Percentiles rank a stretch among this genome's conserved stretches.
Conservation (phyloP, 495 filamentous ascomycete genomes). For the Penicillium goetzii region DNA sequence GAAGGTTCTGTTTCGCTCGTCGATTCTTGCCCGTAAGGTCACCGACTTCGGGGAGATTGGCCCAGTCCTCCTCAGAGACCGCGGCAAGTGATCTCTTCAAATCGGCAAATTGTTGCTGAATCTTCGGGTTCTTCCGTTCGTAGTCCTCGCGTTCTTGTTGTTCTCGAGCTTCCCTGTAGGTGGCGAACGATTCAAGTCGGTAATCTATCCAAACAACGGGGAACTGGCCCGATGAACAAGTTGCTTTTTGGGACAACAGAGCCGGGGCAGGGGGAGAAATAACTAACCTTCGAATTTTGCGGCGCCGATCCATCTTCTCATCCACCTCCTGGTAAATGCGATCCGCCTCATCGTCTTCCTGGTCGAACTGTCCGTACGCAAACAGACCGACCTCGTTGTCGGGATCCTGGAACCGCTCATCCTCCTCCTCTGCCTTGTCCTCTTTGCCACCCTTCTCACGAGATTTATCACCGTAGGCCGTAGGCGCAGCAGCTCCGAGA, state of each 20-base stretch:
- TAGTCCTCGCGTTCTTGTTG: slow-evolving; percentile 88
- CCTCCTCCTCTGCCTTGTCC: slow-evolving; percentile 77
- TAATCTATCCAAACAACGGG: slow-evolving; percentile 76
- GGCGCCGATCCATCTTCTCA: slow-evolving; percentile 90
- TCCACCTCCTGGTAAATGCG: slow-evolving; percentile 93
- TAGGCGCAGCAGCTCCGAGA: slow-evolving; percentile 78
- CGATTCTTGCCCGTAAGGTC: slow-evolving; percentile 94
- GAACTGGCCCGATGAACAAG: slow-evolving; percentile 70
- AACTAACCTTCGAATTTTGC: slow-evolving; percentile 89
- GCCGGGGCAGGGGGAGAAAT: slow-evolving; percentile 27
- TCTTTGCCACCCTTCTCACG: slow-evolving; percentile 66
- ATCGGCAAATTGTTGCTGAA: slow-evolving; percentile 97
- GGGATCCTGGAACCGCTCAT: slow-evolving; percentile 89
- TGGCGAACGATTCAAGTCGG: slow-evolving; percentile 71
- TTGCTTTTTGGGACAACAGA: slow-evolving; percentile 43
- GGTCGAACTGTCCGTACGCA: slow-evolving; percentile 89
- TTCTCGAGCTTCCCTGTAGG: slow-evolving; percentile 93
- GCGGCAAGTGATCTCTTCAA: slow-evolving; percentile 86
- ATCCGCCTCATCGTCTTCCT: slow-evolving; percentile 97
- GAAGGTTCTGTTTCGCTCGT: slow-evolving; percentile 76
- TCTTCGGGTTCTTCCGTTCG: slow-evolving; percentile 96
- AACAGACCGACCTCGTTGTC: slow-evolving; percentile 97
- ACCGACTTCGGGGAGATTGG: slow-evolving; percentile 90
- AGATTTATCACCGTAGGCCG: slow-evolving; percentile 69
- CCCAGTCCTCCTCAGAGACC: slow-evolving; percentile 96